phyloP scores from a whole-genome alignment of 2,329 filamentous ascomycete species.

The Sporothrix pseudoabietina region DNA sequence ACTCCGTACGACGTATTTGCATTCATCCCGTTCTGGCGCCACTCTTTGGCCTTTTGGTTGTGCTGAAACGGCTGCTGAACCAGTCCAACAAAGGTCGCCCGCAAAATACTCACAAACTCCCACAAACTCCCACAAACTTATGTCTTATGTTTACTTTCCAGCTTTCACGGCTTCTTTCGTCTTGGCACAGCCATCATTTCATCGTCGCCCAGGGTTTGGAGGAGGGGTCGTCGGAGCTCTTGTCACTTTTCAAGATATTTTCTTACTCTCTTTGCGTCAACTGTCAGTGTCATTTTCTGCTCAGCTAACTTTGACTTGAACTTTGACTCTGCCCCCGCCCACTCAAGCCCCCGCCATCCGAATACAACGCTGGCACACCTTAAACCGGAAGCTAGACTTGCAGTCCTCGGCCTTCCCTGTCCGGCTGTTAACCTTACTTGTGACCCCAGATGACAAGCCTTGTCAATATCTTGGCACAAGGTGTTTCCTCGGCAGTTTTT shows the following conservation, averaged over 20 bases:
- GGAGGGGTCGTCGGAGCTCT: not conserved
- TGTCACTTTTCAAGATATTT: not conserved
- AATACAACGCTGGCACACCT: conserved; percentile 19
- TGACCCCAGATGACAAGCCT: not conserved
- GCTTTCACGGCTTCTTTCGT: not conserved
- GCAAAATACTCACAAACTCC: not conserved
- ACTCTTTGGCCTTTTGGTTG: not conserved
- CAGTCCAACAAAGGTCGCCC: not conserved
- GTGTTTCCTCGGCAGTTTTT: conserved; percentile 31
- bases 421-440: conserved; percentile 1
- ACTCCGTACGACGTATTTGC: not conserved
- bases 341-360: not conserved
- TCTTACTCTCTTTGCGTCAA: not conserved
- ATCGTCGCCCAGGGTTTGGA: conserved; percentile 25
- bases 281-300: not conserved
- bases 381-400: conserved; percentile 9
- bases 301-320: not conserved
- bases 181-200: conserved; percentile 28
- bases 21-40: conserved; percentile 16
- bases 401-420: not conserved
- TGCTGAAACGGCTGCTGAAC: conserved; percentile 29
- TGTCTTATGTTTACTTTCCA: too few relatives aligned
- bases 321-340: not conserved
- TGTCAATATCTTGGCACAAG: conserved; percentile 22
- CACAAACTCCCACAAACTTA: too few relatives aligned